These are phyloP conservation scores for Aureobasidium pullulans DNA, from an alignment of 2,329 filamentous ascomycete species.

Conservation along the genomic window DNA sequence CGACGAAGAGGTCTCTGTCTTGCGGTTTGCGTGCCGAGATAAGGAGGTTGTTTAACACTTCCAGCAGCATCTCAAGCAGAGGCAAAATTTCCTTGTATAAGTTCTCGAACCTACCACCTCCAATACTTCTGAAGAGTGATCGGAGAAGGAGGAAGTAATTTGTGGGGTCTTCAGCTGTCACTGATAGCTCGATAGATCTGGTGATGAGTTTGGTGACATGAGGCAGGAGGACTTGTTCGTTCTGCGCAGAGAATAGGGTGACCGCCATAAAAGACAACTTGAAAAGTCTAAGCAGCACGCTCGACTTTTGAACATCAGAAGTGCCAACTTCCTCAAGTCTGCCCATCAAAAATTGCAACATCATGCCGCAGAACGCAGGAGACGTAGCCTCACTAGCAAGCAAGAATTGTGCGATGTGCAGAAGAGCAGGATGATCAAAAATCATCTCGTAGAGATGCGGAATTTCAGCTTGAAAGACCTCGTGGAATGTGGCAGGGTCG, in stretches of 20 bases:
- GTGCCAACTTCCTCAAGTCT: conserved; percentile 92
- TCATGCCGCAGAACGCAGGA: conserved; percentile 95
- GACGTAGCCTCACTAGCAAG: conserved; percentile 97
- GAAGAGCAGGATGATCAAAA: conserved; percentile 86
- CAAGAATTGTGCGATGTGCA: conserved; percentile 97
- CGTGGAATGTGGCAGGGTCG: conserved; percentile 95
- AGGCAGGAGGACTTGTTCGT: conserved; percentile 89
- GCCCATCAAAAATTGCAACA: conserved; percentile 94
- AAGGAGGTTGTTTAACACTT: conserved; percentile 92
- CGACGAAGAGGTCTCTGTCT: conserved; percentile 92
- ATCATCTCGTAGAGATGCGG: conserved; percentile 95
- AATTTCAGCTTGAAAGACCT: conserved; percentile 97
- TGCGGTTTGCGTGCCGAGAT: conserved; percentile 82
- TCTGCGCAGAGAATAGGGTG: conserved; percentile 87
- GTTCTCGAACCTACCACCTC: conserved; percentile 93
- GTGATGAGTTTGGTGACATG: conserved; percentile 97
- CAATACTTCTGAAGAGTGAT: conserved; percentile 92
- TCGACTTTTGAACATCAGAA: conserved; percentile 83
- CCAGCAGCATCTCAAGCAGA: conserved; percentile 91
- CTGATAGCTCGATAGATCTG: conserved; percentile 92
- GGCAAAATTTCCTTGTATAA: conserved; percentile 97
- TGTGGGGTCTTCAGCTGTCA: conserved; percentile 92
- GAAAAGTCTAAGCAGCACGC: conserved; percentile 86
- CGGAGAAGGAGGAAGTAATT: conserved; percentile 95
- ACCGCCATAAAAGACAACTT: conserved; percentile 99